Conservation (phyloP, 768 basidiomycete genomes). For the Phlebiopsis flavidoalba region DNA sequence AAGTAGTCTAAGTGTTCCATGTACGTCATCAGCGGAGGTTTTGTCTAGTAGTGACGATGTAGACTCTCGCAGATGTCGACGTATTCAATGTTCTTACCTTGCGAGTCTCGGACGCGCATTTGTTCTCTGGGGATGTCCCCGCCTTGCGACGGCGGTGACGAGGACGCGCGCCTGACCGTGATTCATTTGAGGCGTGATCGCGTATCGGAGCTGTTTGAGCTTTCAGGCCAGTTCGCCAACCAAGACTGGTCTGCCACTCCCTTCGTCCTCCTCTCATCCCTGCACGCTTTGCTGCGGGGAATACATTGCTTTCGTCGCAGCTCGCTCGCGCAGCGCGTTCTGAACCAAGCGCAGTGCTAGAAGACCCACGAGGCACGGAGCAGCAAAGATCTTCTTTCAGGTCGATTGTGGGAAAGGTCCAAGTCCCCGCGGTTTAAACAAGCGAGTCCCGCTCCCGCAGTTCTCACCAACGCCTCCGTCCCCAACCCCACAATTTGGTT, state of each 20-base stretch:
- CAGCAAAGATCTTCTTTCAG: background rate
- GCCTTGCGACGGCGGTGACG: too few relatives aligned
- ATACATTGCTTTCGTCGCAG: background rate
- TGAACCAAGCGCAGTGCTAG: background rate
- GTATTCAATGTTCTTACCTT: too few relatives aligned
- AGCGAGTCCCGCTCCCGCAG: background rate
- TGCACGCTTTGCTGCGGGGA: background rate
- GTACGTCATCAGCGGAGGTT: too few relatives aligned
- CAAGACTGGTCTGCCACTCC: too few relatives aligned
- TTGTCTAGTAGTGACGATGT: too few relatives aligned
- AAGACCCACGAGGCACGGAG: background rate
- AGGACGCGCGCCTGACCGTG: background rate
- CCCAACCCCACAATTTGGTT: background rate
- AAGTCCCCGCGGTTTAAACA: background rate
- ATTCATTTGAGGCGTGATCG: background rate
- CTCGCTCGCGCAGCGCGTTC: background rate
- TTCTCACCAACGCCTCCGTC: background rate
- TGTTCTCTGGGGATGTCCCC: too few relatives aligned
- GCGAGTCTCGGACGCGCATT: too few relatives aligned
- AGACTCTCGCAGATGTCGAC: too few relatives aligned
- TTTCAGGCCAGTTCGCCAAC: background rate
- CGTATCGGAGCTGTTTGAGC: background rate
- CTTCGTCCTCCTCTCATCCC: background rate
- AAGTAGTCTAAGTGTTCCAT: too few relatives aligned
- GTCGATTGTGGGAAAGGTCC: background rate